A percentile compares a stretch with the other conserved stretches of the same genome.
These are phyloP conservation scores for Opeltia flavorubescens DNA, from an alignment of 495 filamentous ascomycete species.

Conservation along the genomic window DNA sequence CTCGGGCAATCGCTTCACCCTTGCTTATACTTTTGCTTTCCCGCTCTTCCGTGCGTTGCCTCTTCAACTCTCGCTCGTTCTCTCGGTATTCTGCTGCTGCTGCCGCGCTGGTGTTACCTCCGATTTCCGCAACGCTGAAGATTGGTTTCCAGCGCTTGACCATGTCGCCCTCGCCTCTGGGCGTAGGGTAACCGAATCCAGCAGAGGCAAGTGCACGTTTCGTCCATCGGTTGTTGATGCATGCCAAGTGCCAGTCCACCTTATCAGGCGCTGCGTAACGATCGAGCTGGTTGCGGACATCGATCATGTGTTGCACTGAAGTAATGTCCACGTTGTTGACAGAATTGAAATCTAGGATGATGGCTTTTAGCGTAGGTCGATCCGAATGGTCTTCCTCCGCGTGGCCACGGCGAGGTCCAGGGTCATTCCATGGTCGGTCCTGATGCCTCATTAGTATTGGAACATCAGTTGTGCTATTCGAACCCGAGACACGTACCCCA, in stretches of 20 bases:
- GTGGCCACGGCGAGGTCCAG: constrained; percentile 56
- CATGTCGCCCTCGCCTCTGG: constrained; percentile 25
- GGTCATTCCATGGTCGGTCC: constrained; percentile 94
- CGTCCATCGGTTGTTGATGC: constrained; percentile 94
- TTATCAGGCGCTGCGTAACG: constrained; percentile 67
- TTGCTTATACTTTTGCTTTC: constrained; percentile 18
- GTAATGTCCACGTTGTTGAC: constrained; percentile 97
- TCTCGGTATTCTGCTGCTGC: constrained; percentile 41
- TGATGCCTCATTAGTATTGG: constrained; percentile 10
- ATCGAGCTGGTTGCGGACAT: constrained; percentile 95
- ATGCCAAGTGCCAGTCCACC: constrained; percentile 93
- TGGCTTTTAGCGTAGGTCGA: constrained; percentile 68
- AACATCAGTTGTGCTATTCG: too few relatives aligned
- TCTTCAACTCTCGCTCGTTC: constrained; percentile 41
- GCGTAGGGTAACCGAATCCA: constrained; percentile 78
- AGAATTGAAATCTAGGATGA: constrained; percentile 89
- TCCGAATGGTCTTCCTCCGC: constrained; percentile 31
- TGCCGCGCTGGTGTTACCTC: constrained; percentile 54
- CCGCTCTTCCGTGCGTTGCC: constrained; percentile 21
- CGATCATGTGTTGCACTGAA: constrained; percentile 87
- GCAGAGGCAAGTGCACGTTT: constrained; percentile 87
- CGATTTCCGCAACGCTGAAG: constrained; percentile 86
- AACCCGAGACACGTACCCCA: constrained; percentile 35
- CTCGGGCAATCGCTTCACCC: constrained; percentile 11
- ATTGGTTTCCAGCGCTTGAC: constrained; percentile 83